phyloP scores from a whole-genome alignment of 345 rosid species.

The Eucalyptus microcorys region DNA sequence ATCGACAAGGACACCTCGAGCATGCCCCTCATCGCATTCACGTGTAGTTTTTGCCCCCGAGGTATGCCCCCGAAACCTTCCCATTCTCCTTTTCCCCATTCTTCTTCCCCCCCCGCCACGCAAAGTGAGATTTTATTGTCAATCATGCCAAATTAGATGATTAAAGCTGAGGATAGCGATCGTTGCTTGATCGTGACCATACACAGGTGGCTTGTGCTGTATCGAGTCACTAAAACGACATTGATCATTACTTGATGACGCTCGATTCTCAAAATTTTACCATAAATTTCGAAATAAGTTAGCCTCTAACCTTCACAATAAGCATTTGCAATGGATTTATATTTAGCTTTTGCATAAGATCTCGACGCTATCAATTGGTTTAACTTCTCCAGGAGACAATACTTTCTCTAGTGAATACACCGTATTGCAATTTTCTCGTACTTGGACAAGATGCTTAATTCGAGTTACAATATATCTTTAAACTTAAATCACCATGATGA shows the following conservation, averaged over 20 bases:
- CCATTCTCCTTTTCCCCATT: not conserved
- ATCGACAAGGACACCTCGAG: not conserved
- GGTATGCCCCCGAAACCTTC: not conserved
- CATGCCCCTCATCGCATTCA: not conserved
- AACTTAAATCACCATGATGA: fast-evolving
- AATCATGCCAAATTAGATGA: not conserved
- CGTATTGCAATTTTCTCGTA: not conserved
- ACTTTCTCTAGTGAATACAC: not conserved
- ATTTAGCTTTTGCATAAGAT: not conserved
- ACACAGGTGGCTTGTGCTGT: not conserved
- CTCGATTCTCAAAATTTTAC: fast-evolving
- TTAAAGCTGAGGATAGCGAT: not conserved
- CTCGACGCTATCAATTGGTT: fast-evolving
- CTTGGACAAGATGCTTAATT: not conserved
- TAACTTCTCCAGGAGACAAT: not conserved
- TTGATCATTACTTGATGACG: not conserved
- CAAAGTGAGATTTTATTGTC: not conserved
- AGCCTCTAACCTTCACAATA: fast-evolving
- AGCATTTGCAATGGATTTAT: not conserved
- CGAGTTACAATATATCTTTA: not conserved
- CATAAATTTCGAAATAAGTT: not conserved
- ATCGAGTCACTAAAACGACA: not conserved
- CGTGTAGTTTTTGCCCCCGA: not conserved
- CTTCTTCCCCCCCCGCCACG: not conserved
- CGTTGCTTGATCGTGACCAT: not conserved